Conservation (phyloP, 495 filamentous ascomycete genomes). For the Neurospora hispaniola region DNA sequence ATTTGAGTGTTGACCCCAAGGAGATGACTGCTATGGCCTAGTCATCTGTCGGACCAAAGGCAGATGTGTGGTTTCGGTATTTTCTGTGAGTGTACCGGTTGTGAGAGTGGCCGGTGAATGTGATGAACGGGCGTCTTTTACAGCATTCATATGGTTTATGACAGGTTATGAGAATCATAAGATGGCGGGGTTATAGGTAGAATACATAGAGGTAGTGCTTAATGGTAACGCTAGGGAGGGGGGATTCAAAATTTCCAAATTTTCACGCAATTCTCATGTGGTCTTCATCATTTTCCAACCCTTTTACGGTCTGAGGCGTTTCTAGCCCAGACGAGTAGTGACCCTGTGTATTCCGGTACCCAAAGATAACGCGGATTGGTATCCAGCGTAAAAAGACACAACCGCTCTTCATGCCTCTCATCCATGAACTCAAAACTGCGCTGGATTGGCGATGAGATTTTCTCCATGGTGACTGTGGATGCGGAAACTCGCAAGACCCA, state of each 20-base stretch:
- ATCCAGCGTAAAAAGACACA: too few relatives aligned
- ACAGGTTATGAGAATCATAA: background rate
- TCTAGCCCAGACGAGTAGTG: too few relatives aligned
- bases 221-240: background rate
- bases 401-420: too few relatives aligned
- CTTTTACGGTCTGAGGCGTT: background rate
- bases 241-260: background rate
- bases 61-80: background rate
- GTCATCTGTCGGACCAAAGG: background rate
- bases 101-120: background rate
- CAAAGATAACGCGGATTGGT: too few relatives aligned
- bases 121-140: background rate
- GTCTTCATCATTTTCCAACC: background rate
- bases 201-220: background rate
- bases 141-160: background rate
- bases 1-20: conserved; percentile 17
- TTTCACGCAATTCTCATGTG: background rate
- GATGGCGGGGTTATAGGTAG: background rate
- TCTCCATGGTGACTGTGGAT: too few relatives aligned
- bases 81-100: background rate
- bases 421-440: too few relatives aligned
- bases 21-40: conserved; percentile 28
- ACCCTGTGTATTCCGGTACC: too few relatives aligned
- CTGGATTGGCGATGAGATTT: too few relatives aligned
- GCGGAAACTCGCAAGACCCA: too few relatives aligned